phyloP scores from a whole-genome alignment of 495 filamentous ascomycete species.

The Cenococcum geophilum region DNA sequence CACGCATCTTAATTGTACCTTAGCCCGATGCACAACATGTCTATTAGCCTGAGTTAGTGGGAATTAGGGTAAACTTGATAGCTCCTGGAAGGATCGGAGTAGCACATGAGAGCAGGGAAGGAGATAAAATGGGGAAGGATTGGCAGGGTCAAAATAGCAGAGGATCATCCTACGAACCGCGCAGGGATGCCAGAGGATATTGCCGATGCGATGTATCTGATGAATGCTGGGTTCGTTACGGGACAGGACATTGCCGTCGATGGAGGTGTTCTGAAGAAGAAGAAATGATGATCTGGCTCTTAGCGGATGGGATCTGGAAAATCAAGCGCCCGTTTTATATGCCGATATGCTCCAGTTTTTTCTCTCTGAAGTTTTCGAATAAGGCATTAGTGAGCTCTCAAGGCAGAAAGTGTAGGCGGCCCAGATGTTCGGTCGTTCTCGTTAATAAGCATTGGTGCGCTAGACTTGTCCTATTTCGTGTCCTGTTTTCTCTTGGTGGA shows the following conservation, averaged over 20 bases:
- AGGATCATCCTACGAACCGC: slow-evolving; percentile 29
- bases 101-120: slow-evolving; percentile 35
- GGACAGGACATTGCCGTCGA: slow-evolving; percentile 31
- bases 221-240: slow-evolving; percentile 29
- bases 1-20: no score
- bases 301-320: neutral
- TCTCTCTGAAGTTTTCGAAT: no score
- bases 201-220: slow-evolving; percentile 28
- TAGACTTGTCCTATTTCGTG: no score
- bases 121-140: slow-evolving; percentile 29
- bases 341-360: no score
- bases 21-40: slow-evolving; percentile 41
- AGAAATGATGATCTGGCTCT: slow-evolving; percentile 7
- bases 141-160: slow-evolving; percentile 20
- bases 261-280: slow-evolving; percentile 29
- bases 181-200: slow-evolving; percentile 29
- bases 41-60: slow-evolving; percentile 30
- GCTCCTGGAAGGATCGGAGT: slow-evolving; percentile 37
- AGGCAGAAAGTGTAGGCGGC: no score
- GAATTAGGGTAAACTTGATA: slow-evolving; percentile 35
- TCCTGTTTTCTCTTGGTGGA: no score
- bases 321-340: no score
- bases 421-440: no score
- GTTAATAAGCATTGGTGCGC: no score
- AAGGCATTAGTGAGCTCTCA: no score